Percentiles rank a stretch among this genome's conserved stretches.
phyloP scores from a whole-genome alignment of 1,284 basidiomycete genomes.

The Cryptococcus hybrid region DNA sequence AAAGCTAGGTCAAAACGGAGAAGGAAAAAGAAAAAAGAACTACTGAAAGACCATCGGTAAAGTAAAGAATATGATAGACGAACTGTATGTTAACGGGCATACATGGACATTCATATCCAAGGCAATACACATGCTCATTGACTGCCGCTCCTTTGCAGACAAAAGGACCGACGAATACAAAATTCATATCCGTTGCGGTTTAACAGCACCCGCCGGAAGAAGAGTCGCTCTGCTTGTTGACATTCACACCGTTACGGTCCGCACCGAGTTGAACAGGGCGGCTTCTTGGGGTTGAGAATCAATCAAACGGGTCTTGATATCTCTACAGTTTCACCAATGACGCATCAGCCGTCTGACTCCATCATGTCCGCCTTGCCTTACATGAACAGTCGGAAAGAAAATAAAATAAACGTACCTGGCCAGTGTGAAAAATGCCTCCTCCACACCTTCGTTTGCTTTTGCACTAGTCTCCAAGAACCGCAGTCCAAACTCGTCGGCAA shows the following conservation, averaged over 20 bases:
- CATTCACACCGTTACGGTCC: conserved; percentile 38
- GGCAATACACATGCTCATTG: too few species aligned
- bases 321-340: conserved; percentile 55
- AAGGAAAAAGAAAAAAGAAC: background rate
- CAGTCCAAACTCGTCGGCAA: conserved; percentile 81
- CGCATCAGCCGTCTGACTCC: conserved; percentile 9
- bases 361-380: background rate
- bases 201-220: conserved; percentile 40
- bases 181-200: background rate
- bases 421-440: conserved; percentile 97
- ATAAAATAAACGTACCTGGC: conserved; percentile 69
- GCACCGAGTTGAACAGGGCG: conserved; percentile 30
- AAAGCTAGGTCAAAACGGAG: background rate
- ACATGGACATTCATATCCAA: too few species aligned
- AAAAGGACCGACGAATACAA: too few species aligned
- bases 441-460: conserved; percentile 96
- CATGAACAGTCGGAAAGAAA: too few species aligned
- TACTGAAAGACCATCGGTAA: too few species aligned
- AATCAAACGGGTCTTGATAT: conserved; percentile 95
- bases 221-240: conserved; percentile 30
- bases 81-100: too few species aligned
- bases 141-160: too few species aligned
- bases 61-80: too few species aligned
- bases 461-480: conserved; percentile 98
- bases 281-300: conserved; percentile 80